Evolutionary conservation across 2,329 filamentous ascomycete species (phyloP), one percentile per base, ranked within the genome.

Genomic region (Epichloe elymi): DNA sequence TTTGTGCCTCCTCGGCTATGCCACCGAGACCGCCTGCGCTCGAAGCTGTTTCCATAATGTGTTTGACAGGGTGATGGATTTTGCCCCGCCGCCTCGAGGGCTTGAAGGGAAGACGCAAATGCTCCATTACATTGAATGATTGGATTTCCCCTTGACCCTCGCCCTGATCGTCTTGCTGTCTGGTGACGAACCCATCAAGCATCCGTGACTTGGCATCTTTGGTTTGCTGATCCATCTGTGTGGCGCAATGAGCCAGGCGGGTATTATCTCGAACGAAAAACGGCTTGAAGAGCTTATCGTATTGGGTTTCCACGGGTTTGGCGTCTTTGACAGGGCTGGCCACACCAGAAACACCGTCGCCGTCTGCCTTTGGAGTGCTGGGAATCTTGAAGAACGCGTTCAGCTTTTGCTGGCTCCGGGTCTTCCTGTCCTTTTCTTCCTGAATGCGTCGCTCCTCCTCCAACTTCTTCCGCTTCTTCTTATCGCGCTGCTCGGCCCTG

Each of bases 251-350:
- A 0, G 89, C 88, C 49, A 96, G 58, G n/a, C 69, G 78, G 1
- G 88, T 85, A 60, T 88, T 77, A 3, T 82, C 74, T 53, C 88
- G 85, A 44, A 93, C 62, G 55, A 85, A 90, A 65, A 96, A 97
- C 0, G 86, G 82, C 35, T 88, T 77, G 60, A 97, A 97, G 37
- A 75, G 71, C 57, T 80, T 82, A 17, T 85, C 71, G 57, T 88
- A 90, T 43, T 79, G 74, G 0, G 77, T 74, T 47, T 57, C 61
- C 26, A 54, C 49, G n/a, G 50, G 37, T 35, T 60, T 57, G 7
- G 40, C 54, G 7, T 55, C 50, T 56, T 70, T 63, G 42, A 56
- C 50, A 48, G 67, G 58, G 38, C 64, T 64, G 6, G 48, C 54
- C 2, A 56, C 57, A 38, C 63, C 65, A 36, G 62, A 53, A 17